Percentiles rank a stretch among this genome's conserved stretches.
Evolutionary conservation across 371 early-diverging fungal genomes (phyloP).

Genomic region (Vairimorpha apis): DNA sequence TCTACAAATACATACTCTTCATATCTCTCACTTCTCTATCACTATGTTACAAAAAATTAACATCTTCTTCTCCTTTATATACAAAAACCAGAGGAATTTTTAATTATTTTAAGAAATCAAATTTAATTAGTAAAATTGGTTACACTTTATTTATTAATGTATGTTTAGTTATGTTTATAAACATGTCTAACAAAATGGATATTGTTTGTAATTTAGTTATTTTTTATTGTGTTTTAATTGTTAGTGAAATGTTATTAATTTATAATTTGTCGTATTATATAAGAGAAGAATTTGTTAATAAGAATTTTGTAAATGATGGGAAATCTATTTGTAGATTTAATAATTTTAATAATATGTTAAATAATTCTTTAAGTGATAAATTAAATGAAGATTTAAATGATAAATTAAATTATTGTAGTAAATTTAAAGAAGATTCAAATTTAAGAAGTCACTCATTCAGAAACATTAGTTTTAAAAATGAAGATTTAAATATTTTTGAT

Average conservation of each 20-base stretch:
- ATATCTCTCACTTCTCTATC: not conserved
- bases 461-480: no score
- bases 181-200: not conserved
- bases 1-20: not conserved
- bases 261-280: not conserved
- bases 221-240: not conserved
- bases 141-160: no score
- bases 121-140: no score
- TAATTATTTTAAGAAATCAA: not conserved
- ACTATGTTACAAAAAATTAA: not conserved
- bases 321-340: no score
- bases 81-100: slow-evolving; percentile 4
- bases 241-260: not conserved
- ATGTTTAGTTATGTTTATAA: not conserved
- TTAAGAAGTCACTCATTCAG: no score
- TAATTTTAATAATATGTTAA: no score
- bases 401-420: no score
- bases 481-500: no score
- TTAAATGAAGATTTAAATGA: no score
- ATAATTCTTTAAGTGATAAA: no score
- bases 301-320: no score
- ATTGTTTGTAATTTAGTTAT: not conserved
- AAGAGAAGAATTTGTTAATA: not conserved
- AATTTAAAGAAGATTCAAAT: no score
- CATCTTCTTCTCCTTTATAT: not conserved